Percentiles rank a stretch among this genome's conserved stretches.
These are phyloP conservation scores for Trichoderma arundinaceum DNA, from an alignment of 2,329 filamentous ascomycete genomes.

Conservation along the genomic window DNA sequence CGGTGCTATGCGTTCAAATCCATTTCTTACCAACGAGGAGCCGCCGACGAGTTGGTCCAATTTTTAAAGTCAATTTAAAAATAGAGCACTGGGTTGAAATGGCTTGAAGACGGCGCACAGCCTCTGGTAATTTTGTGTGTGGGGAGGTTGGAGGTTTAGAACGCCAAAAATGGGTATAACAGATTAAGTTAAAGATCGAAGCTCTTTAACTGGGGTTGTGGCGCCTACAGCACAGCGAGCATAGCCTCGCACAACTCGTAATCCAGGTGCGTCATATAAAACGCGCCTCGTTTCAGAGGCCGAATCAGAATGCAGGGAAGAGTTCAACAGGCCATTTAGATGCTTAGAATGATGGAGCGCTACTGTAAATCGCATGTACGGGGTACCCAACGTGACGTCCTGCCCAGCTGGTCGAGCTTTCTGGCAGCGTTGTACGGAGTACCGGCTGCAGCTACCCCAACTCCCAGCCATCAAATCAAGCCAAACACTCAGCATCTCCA, in stretches of 20 bases:
- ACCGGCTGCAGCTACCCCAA: no score
- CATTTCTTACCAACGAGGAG: no score
- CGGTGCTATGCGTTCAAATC: no score
- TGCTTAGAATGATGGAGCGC: background rate
- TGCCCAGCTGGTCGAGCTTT: slow-evolving; percentile 10
- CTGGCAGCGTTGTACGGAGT: no score
- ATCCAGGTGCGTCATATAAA: slow-evolving; percentile 18
- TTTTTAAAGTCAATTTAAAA: no score
- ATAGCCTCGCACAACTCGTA: slow-evolving; percentile 15
- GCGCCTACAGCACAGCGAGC: background rate
- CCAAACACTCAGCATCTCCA: no score
- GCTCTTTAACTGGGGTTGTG: background rate
- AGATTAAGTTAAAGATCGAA: background rate
- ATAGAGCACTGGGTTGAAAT: no score
- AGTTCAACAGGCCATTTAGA: background rate
- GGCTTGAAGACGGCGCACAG: no score
- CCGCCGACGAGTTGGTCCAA: no score
- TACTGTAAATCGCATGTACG: background rate
- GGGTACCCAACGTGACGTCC: slow-evolving; percentile 4
- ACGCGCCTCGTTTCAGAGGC: slow-evolving; percentile 15
- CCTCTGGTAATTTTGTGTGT: no score
- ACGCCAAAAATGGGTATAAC: background rate
- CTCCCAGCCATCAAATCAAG: no score
- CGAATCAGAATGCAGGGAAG: slow-evolving; percentile 2
- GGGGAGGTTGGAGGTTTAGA: no score